A percentile compares a stretch with the other conserved stretches of the same genome.
Evolutionary conservation across 352 stramenopile genomes (phyloP).

Genomic region (Phytophthora foliorum): DNA sequence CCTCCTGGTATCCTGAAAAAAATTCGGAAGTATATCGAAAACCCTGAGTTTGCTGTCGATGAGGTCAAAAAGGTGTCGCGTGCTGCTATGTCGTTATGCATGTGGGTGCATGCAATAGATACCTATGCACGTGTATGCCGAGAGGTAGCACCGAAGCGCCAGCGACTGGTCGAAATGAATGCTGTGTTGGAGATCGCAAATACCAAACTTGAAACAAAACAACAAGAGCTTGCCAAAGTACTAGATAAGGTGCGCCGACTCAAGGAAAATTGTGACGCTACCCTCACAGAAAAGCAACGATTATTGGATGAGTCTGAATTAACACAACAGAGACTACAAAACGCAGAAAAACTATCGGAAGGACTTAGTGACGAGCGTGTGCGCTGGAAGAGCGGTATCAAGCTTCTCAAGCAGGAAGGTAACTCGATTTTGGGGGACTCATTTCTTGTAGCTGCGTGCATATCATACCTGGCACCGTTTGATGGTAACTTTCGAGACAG

Average conservation of each 20-base stretch:
- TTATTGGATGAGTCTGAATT: constrained; percentile 72
- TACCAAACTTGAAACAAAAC: constrained; percentile 70
- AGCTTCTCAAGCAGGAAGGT: constrained; percentile 56
- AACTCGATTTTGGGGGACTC: constrained; percentile 64
- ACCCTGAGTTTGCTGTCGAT: constrained; percentile 83
- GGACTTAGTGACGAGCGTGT: constrained; percentile 78
- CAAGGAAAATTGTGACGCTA: constrained; percentile 71
- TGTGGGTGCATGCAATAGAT: constrained; percentile 90
- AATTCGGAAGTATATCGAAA: constrained; percentile 87
- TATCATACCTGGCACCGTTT: constrained; percentile 79
- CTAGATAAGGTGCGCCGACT: constrained; percentile 59
- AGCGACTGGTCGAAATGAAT: constrained; percentile 81
- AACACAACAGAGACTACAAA: constrained; percentile 61
- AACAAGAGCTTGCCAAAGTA: constrained; percentile 70
- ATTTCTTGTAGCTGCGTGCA: constrained; percentile 68
- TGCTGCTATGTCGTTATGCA: constrained; percentile 87
- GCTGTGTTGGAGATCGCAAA: constrained; percentile 77
- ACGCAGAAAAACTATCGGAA: constrained; percentile 70
- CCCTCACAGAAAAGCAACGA: constrained; percentile 72
- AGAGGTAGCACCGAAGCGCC: constrained; percentile 82
- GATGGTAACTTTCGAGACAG: constrained; percentile 49
- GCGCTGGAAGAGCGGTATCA: constrained; percentile 75
- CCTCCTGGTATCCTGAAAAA: constrained; percentile 63
- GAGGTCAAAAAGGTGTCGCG: constrained; percentile 87
- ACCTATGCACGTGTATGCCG: constrained; percentile 82